Conservation (phyloP, 1,284 basidiomycete genomes). For the Irpex lacteus region DNA sequence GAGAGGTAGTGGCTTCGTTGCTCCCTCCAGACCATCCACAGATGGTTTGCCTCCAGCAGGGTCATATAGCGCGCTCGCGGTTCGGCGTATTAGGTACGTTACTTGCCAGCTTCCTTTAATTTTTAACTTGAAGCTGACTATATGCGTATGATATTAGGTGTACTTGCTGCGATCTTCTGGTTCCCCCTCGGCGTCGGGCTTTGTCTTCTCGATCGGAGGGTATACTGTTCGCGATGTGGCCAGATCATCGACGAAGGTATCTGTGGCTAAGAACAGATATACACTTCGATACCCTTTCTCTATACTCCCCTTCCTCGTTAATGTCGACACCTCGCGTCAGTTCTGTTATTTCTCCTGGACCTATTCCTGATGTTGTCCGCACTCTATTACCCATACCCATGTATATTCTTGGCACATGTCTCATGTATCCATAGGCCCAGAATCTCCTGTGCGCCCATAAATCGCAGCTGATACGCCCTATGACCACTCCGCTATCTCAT, state of each 20-base stretch:
- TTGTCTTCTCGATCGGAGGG: slow-evolving; percentile 68
- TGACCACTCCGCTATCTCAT: too few species aligned
- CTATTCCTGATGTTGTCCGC: not conserved
- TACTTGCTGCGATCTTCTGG: slow-evolving; percentile 77
- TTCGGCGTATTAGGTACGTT: slow-evolving; percentile 67
- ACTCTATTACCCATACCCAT: not conserved
- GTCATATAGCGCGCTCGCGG: slow-evolving; percentile 59
- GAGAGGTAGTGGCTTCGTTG: slow-evolving; percentile 46
- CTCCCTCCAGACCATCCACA: slow-evolving; percentile 75
- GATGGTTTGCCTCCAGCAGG: slow-evolving; percentile 78
- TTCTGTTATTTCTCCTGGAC: not conserved
- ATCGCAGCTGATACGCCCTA: too few species aligned
- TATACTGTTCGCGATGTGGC: slow-evolving; percentile 62
- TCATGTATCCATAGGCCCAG: too few species aligned
- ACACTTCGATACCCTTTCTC: not conserved
- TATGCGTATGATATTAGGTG: slow-evolving; percentile 40
- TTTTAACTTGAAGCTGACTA: not conserved
- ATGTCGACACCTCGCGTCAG: too few species aligned
- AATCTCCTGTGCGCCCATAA: too few species aligned
- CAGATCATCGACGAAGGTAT: slow-evolving; percentile 31
- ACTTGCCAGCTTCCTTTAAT: not conserved
- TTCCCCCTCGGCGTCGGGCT: slow-evolving; percentile 76
- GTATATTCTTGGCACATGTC: not conserved
- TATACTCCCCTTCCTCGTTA: not conserved
- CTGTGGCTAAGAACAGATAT: slow-evolving; percentile 26